Evolutionary conservation across 1,284 basidiomycete species (phyloP), one percentile per base, ranked within the genome.

Genomic region (Tilletia caries): DNA sequence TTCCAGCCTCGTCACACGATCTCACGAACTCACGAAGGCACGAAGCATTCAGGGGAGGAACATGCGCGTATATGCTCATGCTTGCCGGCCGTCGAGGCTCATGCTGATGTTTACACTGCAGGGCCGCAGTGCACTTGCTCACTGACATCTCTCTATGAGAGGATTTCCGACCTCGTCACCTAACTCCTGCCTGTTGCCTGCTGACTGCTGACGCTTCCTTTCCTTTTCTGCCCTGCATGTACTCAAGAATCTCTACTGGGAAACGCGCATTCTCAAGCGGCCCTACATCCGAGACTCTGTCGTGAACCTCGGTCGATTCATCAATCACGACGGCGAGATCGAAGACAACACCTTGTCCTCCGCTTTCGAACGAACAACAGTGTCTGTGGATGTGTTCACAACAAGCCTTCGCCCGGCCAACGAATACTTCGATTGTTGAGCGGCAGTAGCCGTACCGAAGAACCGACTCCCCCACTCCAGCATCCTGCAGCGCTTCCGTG

Each of bases 311-410:
- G 77, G 74, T 5, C 74, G 74, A n/a, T 79, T 77, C 66, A 64
- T 80, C 69, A 74, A 80, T 27, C 78, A 74, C 54, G 75, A 79
- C 64, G 76, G 78, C 54, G 75, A 76, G 46, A 69, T 79, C 48
- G 75, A 76, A 65, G 73, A 72, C 18, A 71, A 72, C 50, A 71
- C 70, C 37, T 67, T 79, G 20, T 70, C 70, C 3, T 70, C 73
- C 18, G 72, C 76, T 4, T 79, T 79, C 50, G 72, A 79, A 25
- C 67, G 66, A 33, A 41, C 2, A 79, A 78, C 46, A 73, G 72
- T 3, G 23, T 71, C 29, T 79, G 76, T 60, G 76, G 77, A 41
- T 79, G 77, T 58, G 37, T 76, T 12, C 70, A 71, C 66, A 75
- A 75, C 68, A 73, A 62, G 58, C 70, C 71, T 8, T 62, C 69